Conservation (phyloP, 2,329 filamentous ascomycete genomes). For the Salinomyces thailandicus region DNA sequence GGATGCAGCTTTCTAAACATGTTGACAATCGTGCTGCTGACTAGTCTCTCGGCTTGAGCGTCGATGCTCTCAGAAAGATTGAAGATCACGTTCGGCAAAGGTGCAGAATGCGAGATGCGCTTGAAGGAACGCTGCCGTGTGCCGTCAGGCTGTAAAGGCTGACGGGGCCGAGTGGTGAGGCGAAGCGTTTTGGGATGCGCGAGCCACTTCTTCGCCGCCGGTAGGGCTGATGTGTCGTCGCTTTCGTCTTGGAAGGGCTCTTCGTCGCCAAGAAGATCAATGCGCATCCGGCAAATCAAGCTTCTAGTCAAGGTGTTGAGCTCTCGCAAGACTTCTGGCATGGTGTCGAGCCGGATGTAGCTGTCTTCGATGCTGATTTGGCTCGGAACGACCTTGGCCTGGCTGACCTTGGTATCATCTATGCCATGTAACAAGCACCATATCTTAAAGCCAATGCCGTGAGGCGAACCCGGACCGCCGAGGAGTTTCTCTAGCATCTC, state of each 20-base stretch:
- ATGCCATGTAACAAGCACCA: slow-evolving; percentile 76
- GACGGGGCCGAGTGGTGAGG: slow-evolving; percentile 61
- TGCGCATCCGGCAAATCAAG: slow-evolving; percentile 65
- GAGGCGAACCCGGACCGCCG: slow-evolving; percentile 56
- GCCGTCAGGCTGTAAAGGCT: slow-evolving; percentile 42
- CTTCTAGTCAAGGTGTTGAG: slow-evolving; percentile 58
- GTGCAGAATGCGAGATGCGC: slow-evolving; percentile 64
- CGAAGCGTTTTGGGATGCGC: slow-evolving; percentile 74
- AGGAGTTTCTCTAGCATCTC: slow-evolving; percentile 58
- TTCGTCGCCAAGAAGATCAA: slow-evolving; percentile 56
- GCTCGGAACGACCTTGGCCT: slow-evolving; percentile 60
- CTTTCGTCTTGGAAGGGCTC: slow-evolving; percentile 16
- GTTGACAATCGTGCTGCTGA: slow-evolving; percentile 55
- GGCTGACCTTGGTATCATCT: slow-evolving; percentile 63
- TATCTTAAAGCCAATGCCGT: slow-evolving; percentile 59
- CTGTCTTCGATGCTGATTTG: slow-evolving; percentile 96
- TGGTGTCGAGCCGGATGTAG: slow-evolving; percentile 59
- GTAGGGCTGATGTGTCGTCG: neutral
- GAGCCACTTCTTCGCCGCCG: slow-evolving; percentile 49
- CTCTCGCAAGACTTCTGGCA: slow-evolving; percentile 54
- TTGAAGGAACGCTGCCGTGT: slow-evolving; percentile 50
- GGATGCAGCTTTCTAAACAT: slow-evolving; percentile 67
- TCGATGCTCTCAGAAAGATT: slow-evolving; percentile 49
- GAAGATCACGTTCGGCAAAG: slow-evolving; percentile 66
- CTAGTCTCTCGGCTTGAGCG: slow-evolving; percentile 55